Evolutionary conservation across 73 alveolate species (phyloP), one percentile per base, ranked within the genome.

Genomic region (Paramecium tetraurelia): DNA sequence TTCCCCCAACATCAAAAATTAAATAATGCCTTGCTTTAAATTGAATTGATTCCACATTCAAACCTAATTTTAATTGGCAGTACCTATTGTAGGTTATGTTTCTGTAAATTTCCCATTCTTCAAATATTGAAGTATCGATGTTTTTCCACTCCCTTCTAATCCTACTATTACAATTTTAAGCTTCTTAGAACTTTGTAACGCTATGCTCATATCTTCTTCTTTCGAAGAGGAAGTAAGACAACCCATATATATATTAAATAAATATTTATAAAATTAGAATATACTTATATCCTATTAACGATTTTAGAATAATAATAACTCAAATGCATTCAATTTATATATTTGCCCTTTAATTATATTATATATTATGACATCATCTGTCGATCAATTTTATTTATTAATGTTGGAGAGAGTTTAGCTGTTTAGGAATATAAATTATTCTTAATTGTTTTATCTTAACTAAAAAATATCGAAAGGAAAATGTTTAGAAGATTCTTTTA

Each of bases 1-100:
- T 95, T 18, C 98, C 99, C 36, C 98, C 99, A 24, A 97, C 97
- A 93, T 97, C 98, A 12, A 97, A 83, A 83, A 96, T 98, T 97
- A 98, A 96, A n/a, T 95, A 89, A 46, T 89, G 85, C 22, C 84
- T 63, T 33, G 84, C 84, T 63, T 63, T 27, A 24, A 12, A 63
- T 63, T 63, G 9, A 14, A 63, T 63, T 63, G 84, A 22, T 63
- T 63, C 84, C 84, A 63, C 84, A 63, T 63, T 63, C 84, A 63
- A 33, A 27, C 84, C 84, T 63, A 63, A 63, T 63, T 63, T 63
- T 50, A 31, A 63, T 12, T 33, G 1, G 53, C 84, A 89, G 95
- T 94, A 27, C 99, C 99, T 43, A 96, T 95, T 20, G 98, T 96
- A 22, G 98, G 99, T 35, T 85, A 87, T 12, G 97, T 92, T 57